These are phyloP conservation scores for Fusarium anguioides DNA, from an alignment of 2,329 filamentous ascomycete genomes.

Conservation along the genomic window DNA sequence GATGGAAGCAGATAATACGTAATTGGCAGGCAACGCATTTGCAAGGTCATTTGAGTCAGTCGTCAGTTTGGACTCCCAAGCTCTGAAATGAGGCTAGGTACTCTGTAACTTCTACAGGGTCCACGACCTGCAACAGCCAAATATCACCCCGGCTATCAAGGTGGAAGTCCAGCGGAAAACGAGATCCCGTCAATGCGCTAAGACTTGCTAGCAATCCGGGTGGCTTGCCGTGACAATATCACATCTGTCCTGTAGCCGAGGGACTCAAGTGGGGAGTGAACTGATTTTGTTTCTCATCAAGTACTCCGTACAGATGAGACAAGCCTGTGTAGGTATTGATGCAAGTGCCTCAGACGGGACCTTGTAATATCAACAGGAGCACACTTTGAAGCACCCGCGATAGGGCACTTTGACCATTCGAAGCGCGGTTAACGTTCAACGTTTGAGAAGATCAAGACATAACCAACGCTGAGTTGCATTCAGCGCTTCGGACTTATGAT, in stretches of 20 bases:
- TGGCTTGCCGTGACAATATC: conserved; percentile 33
- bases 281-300: conserved; percentile 25
- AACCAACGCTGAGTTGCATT: conserved; percentile 28
- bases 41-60: neutral
- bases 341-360: neutral
- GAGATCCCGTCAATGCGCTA: conserved; percentile 20
- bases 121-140: conserved; percentile 1
- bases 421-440: conserved; percentile 27
- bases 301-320: conserved; percentile 21
- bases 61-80: neutral
- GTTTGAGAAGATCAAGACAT: neutral
- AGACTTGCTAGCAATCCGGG: conserved; percentile 30
- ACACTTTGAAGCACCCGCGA: conserved; percentile 6
- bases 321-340: conserved; percentile 18
- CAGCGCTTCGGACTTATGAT: conserved; percentile 8
- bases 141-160: neutral
- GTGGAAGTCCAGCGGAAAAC: conserved; percentile 13
- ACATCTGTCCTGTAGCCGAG: conserved; percentile 23
- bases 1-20: conserved; percentile 4
- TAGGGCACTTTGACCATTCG: neutral
- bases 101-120: neutral
- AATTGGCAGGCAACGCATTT: neutral
- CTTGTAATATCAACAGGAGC: neutral
- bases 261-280: conserved; percentile 32
- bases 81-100: neutral